Evolutionary conservation across 1,139 yeast genomes (phyloP).

Genomic region (Hanseniaspora gamundiae): DNA sequence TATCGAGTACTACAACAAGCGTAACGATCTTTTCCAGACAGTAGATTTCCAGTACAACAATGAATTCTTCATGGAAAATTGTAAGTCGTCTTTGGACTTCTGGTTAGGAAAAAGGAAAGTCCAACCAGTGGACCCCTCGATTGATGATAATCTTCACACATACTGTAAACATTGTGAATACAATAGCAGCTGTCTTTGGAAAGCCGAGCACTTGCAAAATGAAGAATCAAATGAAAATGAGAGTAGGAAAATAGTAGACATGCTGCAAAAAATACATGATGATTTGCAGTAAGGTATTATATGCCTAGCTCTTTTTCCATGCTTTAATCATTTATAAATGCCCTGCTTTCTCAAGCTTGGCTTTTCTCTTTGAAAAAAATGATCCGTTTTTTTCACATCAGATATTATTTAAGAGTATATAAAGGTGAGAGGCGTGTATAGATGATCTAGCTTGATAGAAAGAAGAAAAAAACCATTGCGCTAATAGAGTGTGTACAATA

Average conservation of each 20-base stretch:
- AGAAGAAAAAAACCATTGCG: no score
- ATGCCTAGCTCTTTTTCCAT: no score
- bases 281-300: not conserved
- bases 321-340: no score
- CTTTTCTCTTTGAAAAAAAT: not conserved
- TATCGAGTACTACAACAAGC: conserved; percentile 42
- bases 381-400: no score
- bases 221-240: conserved; percentile 13
- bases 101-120: conserved; percentile 48
- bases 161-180: conserved; percentile 46
- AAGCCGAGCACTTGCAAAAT: not conserved
- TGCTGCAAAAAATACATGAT: conserved; percentile 7
- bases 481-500: no score
- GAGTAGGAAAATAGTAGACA: conserved; percentile 13
- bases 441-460: no score
- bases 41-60: conserved; percentile 29
- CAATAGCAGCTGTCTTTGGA: conserved; percentile 26
- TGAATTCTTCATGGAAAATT: conserved; percentile 20
- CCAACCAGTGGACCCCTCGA: conserved; percentile 21
- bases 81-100: conserved; percentile 26
- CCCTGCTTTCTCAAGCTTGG: not conserved
- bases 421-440: no score
- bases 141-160: conserved; percentile 18
- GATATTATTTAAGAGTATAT: no score
- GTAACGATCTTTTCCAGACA: conserved; percentile 28